Conservation (phyloP, 345 rosid species). For the Pistacia vera region DNA sequence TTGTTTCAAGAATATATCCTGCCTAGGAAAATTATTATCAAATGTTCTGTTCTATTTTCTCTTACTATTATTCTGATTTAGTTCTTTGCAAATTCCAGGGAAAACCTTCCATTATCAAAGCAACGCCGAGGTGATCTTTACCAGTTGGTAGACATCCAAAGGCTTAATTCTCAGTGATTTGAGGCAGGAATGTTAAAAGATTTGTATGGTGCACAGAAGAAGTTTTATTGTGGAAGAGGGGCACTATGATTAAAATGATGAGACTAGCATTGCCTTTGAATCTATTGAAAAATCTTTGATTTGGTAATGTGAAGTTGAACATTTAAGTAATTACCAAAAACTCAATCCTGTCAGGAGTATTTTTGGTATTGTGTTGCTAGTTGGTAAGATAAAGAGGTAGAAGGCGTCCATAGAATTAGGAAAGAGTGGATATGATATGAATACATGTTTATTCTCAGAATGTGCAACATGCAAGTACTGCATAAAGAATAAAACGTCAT, state of each 20-base stretch:
- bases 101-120: constrained; percentile 64
- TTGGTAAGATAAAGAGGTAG: too few species aligned
- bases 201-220: neutral
- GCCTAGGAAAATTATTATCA: neutral
- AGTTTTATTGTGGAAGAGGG: neutral
- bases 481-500: too few species aligned
- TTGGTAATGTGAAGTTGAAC: neutral
- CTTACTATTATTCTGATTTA: neutral
- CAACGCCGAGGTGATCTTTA: constrained; percentile 59
- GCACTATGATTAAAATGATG: neutral
- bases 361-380: neutral
- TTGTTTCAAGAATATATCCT: neutral
- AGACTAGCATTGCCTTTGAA: neutral
- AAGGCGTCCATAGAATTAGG: too few species aligned
- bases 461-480: too few species aligned
- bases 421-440: too few species aligned
- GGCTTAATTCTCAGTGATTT: constrained; percentile 27
- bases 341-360: neutral
- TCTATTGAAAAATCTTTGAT: neutral
- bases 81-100: constrained; percentile 38
- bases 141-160: constrained; percentile 55
- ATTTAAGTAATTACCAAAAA: neutral
- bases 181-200: neutral
- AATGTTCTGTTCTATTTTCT: neutral
- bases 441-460: too few species aligned